Evolutionary conservation across 78 protist species (phyloP), one percentile per base, ranked within the genome.

Genomic region (Dictyostelium citrinum): DNA sequence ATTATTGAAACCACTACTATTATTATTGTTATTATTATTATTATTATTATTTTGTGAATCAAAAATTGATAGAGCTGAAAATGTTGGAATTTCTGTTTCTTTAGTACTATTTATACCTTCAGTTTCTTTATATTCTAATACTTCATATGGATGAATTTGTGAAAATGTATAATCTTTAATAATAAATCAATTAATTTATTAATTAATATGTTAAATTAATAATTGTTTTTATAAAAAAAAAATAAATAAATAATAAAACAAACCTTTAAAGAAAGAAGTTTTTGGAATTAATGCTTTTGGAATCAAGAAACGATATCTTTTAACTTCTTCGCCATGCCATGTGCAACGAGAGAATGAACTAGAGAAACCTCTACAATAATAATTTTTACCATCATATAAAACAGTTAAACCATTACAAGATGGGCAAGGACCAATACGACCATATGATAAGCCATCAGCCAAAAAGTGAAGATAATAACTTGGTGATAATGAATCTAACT

Each of bases 391-490:
- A 78, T 88, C 93, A 68, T 67, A 88, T 33, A 49, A 31, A 68
- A 88, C 81, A 0, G 93, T 45, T 17, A 88, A 43, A 35, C 71
- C 58, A n/a, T 88, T 88, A 67, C 93, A 88, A 20, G 35, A 61
- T 64, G 85, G 79, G 49, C 93, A 88, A 10, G 93, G 93, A 31
- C 93, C 93, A 49, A 78, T 67, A 29, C 93, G 45, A 17, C 93
- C 93, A 88, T 78, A 88, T n/a, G 85, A 76, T 74, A 88, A 22
- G 29, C 93, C 93, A 67, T 88, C 93, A 1, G 85, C 93, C 16
- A 88, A 46, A 9, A 29, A 20, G 58, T 88, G 93, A 7, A 78
- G 22, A 10, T 77, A 76, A 5, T 76, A 43, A 31, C 51, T 83
- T 29, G 93, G 93, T 68, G 93, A 88, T 4, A 79, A 33, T 20